Evolutionary conservation across 108 stramenopile species (phyloP), one percentile per base, ranked within the genome.

Genomic region (Fragilaria radians): DNA sequence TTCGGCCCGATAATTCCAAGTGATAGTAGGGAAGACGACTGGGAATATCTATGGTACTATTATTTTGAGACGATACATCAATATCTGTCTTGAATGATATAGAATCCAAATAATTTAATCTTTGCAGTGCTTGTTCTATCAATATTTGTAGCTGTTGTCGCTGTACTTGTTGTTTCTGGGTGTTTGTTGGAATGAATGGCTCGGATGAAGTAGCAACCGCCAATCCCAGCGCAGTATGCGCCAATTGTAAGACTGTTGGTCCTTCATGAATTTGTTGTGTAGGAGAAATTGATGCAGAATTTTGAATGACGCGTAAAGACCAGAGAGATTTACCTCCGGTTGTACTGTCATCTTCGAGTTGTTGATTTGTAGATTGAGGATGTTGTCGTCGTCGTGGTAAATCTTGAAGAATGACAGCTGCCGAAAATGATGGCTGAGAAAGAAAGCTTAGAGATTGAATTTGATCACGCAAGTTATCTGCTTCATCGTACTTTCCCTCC

Each of bases 201-300:
- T 3, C 33, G n/a, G 57, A 45, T n/a, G 55, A 57, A 19, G 31
- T 14, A 3, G 63, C 59, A 17, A 80, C 72, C 3, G 73, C 69
- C 50, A 79, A 57, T 3, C 86, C 86, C 29, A 87, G 50, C 9
- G 86, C 80, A 21, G 66, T 58, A 69, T 87, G 86, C 22, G 86
- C 81, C 56, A 87, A 57, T 54, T 81, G 78, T 56, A 87, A 62
- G 1, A 87, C 76, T 21, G 68, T 28, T 4, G 47, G 7, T 42
- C 14, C 36, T 11, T 14, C 36, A 42, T 14, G 7, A 42, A 7
- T 14, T 11, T 14, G 7, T 7, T 7, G 19, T 17, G 50, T 22
- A 9, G 65, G 36, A 25, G 14, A 42, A 26, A n/a, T 4, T 34
- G 18, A 49, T 30, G 52, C 51, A 28, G 32, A 22, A 42, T 61